Conservation (phyloP, 2,329 filamentous ascomycete species). For the Epichloe gansuensis region DNA sequence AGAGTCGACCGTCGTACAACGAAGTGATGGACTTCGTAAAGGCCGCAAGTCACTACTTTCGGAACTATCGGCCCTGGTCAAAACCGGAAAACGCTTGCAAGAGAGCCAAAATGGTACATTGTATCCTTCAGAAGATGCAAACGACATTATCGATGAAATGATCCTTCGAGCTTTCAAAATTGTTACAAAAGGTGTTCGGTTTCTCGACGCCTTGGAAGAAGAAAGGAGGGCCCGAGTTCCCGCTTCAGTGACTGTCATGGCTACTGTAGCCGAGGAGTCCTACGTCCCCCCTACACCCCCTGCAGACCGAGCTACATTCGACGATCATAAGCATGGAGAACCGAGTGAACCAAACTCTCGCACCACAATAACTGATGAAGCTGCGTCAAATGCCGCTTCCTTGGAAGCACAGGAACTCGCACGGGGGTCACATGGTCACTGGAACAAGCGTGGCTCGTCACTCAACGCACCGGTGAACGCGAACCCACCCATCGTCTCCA, state of each 20-base stretch:
- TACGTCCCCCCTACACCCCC: conserved; percentile 53
- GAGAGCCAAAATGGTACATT: conserved; percentile 47
- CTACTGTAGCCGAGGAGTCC: conserved; percentile 45
- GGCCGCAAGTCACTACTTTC: conserved; percentile 79
- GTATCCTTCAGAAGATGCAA: conserved; percentile 43
- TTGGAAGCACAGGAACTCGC: conserved; percentile 24
- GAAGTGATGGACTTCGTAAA: conserved; percentile 62
- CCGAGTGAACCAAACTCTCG: conserved; percentile 28
- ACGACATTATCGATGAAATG: conserved; percentile 80
- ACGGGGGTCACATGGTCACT: conserved; percentile 21
- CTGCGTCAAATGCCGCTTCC: conserved; percentile 18
- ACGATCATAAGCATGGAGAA: conserved; percentile 21
- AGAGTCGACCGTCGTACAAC: conserved; percentile 62
- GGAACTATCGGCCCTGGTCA: conserved; percentile 80
- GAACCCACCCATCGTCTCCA: conserved; percentile 15
- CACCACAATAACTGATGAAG: conserved; percentile 17
- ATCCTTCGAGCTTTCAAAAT: conserved; percentile 89
- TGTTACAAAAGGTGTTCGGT: conserved; percentile 78
- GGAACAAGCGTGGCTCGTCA: conserved; percentile 35
- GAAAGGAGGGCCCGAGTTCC: conserved; percentile 38
- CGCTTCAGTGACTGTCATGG: conserved; percentile 45
- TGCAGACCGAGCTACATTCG: conserved; percentile 41
- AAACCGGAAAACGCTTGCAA: conserved; percentile 74
- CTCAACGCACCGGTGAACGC: conserved; percentile 22
- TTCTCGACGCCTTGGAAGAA: conserved; percentile 73